Evolutionary conservation across 495 filamentous ascomycete genomes (phyloP).

Genomic region (Neurospora discreta): DNA sequence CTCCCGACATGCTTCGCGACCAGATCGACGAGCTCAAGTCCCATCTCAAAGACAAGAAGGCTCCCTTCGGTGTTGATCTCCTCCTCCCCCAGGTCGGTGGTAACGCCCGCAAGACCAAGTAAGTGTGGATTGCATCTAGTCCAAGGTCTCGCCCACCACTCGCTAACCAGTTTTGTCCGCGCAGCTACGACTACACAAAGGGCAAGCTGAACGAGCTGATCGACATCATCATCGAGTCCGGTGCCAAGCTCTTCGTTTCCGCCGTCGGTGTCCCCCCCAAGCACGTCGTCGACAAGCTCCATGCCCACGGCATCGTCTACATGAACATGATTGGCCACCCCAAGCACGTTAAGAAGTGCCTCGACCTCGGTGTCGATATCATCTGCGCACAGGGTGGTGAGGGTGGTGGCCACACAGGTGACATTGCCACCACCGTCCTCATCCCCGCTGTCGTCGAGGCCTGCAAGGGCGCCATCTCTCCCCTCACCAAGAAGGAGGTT

Average conservation of each 20-base stretch:
- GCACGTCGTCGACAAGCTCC: constrained; percentile 76
- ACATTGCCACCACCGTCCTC: constrained; percentile 60
- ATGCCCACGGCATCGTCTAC: constrained; percentile 78
- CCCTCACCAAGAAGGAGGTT: constrained; percentile 75
- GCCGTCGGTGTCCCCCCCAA: constrained; percentile 92
- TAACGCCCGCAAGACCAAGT: constrained; percentile 90
- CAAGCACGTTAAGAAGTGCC: constrained; percentile 91
- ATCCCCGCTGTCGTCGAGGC: constrained; percentile 79
- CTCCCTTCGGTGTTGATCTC: constrained; percentile 96
- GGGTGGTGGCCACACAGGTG: constrained; percentile 72
- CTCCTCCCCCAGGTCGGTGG: constrained; percentile 91
- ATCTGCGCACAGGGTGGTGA: constrained; percentile 80
- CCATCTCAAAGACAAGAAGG: constrained; percentile 82
- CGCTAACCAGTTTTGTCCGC: constrained; percentile 6
- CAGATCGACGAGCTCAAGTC: constrained; percentile 92
- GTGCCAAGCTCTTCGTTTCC: constrained; percentile 88
- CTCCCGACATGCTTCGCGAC: constrained; percentile 89
- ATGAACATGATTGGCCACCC: constrained; percentile 99
- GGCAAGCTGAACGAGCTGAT: constrained; percentile 89
- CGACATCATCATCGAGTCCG: constrained; percentile 83
- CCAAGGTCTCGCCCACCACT: not conserved
- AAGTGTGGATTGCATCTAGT: constrained; percentile 17
- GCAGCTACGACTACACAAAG: constrained; percentile 98
- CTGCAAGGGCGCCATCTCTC: constrained; percentile 69
- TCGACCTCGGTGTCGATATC: constrained; percentile 82